phyloP scores from a whole-genome alignment of 805 yeast genomes.

The Kluyveromyces dobzhanskii region DNA sequence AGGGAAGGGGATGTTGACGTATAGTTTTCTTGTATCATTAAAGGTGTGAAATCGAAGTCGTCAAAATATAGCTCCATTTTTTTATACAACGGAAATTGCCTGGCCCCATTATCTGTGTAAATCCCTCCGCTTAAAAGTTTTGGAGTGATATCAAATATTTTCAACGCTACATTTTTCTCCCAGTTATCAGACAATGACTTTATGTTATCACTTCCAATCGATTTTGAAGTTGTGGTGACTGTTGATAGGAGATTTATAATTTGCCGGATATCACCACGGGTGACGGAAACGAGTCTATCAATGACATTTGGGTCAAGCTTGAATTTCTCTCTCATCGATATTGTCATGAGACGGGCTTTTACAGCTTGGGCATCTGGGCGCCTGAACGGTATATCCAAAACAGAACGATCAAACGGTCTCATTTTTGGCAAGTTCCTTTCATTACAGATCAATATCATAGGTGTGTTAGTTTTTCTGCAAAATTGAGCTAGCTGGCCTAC shows the following conservation, averaged over 20 bases:
- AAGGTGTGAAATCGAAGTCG: slow-evolving; percentile 89
- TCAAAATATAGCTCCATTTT: slow-evolving; percentile 85
- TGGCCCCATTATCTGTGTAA: slow-evolving; percentile 38
- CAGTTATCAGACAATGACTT: slow-evolving; percentile 56
- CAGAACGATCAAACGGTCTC: slow-evolving; percentile 86
- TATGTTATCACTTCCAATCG: slow-evolving; percentile 51
- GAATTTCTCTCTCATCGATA: slow-evolving; percentile 77
- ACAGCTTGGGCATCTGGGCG: slow-evolving; percentile 81
- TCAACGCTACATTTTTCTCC: slow-evolving; percentile 84
- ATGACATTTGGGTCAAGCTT: slow-evolving; percentile 72
- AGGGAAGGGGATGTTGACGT: slow-evolving; percentile 52
- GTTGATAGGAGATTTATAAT: slow-evolving; percentile 85
- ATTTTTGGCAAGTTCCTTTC: slow-evolving; percentile 88
- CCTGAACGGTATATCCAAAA: slow-evolving; percentile 75
- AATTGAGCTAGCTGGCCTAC: slow-evolving; percentile 88
- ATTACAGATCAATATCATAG: slow-evolving; percentile 88
- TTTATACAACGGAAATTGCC: slow-evolving; percentile 57
- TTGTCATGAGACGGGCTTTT: slow-evolving; percentile 78
- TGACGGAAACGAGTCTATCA: slow-evolving; percentile 75
- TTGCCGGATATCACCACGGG: slow-evolving; percentile 89
- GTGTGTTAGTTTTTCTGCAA: slow-evolving; percentile 78
- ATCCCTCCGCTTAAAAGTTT: slow-evolving; percentile 53
- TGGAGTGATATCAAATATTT: slow-evolving; percentile 85
- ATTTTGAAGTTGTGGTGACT: slow-evolving; percentile 63
- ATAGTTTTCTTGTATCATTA: slow-evolving; percentile 95